Percentiles rank a stretch among this genome's conserved stretches.
Evolutionary conservation across 2,329 filamentous ascomycete species (phyloP).

Genomic region (Coniochaeta sp.): DNA sequence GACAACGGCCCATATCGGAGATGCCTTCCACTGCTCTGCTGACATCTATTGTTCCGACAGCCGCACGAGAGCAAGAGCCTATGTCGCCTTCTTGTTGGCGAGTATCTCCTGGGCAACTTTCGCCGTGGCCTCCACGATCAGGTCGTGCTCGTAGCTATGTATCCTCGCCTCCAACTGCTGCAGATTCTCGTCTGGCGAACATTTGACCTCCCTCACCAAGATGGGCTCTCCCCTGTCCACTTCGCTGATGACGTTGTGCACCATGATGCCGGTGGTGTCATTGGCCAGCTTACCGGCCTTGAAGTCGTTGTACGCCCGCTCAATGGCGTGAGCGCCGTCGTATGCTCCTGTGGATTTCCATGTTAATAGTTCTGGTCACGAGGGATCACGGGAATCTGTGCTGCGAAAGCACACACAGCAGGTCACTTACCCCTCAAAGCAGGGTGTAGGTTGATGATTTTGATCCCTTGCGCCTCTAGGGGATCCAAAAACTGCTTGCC

Average conservation of each 20-base stretch:
- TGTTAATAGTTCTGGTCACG: background rate
- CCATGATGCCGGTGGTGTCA: slow-evolving; percentile 76
- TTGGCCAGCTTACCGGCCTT: slow-evolving; percentile 55
- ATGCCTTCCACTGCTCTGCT: too few species aligned
- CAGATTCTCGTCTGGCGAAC: slow-evolving; percentile 55
- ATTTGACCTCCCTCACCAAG: slow-evolving; percentile 60
- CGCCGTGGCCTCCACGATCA: slow-evolving; percentile 69
- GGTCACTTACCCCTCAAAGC: slow-evolving; percentile 57
- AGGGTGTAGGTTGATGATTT: slow-evolving; percentile 79
- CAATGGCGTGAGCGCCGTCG: slow-evolving; percentile 71
- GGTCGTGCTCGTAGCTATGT: slow-evolving; percentile 66
- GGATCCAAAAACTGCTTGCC: slow-evolving; percentile 63
- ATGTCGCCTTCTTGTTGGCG: background rate
- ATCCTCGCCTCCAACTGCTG: slow-evolving; percentile 64
- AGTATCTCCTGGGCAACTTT: slow-evolving; percentile 34
- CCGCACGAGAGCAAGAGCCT: background rate
- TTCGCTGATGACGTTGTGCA: slow-evolving; percentile 73
- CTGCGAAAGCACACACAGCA: too few species aligned
- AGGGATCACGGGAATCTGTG: too few species aligned
- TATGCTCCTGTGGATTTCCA: slow-evolving; percentile 50
- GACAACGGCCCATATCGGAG: background rate
- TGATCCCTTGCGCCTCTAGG: slow-evolving; percentile 52
- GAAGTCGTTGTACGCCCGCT: slow-evolving; percentile 69
- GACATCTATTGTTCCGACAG: background rate
- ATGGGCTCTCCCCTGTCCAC: slow-evolving; percentile 77